These are phyloP conservation scores for Elongisporangium anandrum DNA, from an alignment of 352 stramenopile genomes.

Conservation along the genomic window DNA sequence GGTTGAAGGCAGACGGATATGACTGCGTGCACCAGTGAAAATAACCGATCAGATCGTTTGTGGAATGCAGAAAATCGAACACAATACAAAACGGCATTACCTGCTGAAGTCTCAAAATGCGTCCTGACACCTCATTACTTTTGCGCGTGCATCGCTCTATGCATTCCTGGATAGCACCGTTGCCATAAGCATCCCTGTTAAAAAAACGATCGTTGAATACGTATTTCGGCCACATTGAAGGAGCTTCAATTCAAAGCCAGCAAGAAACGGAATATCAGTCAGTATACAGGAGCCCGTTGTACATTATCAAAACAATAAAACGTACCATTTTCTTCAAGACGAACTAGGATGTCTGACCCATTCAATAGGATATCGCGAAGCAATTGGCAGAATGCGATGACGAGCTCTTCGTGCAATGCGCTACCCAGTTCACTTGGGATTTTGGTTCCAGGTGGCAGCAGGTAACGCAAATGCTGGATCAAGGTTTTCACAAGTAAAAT, in stretches of 20 bases:
- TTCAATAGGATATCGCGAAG: conserved; percentile 70
- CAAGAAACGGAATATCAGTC: conserved; percentile 10
- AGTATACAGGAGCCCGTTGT: too few relatives aligned
- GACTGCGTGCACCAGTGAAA: conserved; percentile 8
- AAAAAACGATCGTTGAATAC: conserved; percentile 77
- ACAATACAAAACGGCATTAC: conserved; percentile 6
- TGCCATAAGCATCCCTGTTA: conserved; percentile 39
- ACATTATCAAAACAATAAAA: conserved; percentile 3
- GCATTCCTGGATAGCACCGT: conserved; percentile 43
- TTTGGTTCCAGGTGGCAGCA: conserved; percentile 52
- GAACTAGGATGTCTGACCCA: conserved; percentile 66
- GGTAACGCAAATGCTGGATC: conserved; percentile 69
- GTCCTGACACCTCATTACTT: conserved; percentile 49
- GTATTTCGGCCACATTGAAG: conserved; percentile 64
- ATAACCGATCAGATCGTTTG: background rate
- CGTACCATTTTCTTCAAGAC: conserved; percentile 78
- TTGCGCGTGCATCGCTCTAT: conserved; percentile 47
- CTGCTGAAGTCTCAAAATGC: conserved; percentile 68
- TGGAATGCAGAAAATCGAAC: too few relatives aligned
- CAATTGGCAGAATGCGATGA: conserved; percentile 65
- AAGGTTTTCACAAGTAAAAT: conserved; percentile 75
- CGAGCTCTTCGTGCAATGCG: conserved; percentile 61
- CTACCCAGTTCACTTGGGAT: conserved; percentile 35
- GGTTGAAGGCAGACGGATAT: conserved; percentile 22
- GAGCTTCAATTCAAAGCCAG: conserved; percentile 24